Percentiles rank a stretch among this genome's conserved stretches.
Conservation (phyloP, 2,329 filamentous ascomycete genomes). For the Pestalotiopsis sp. region DNA sequence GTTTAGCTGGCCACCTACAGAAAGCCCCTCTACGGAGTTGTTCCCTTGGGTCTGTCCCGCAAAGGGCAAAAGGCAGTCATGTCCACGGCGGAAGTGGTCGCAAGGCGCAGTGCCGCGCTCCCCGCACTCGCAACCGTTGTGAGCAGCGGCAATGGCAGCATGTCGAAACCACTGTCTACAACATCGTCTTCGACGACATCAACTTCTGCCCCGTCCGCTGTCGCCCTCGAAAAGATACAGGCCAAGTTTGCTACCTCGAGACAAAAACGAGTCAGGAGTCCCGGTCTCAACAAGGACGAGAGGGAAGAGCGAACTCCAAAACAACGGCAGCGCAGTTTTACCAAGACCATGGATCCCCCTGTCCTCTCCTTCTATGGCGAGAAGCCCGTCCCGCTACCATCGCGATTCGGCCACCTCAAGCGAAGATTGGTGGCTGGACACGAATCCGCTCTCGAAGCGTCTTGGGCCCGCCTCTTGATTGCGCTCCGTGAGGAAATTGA, state of each 20-base stretch:
- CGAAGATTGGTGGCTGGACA: slow-evolving; percentile 55
- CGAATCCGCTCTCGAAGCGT: slow-evolving; percentile 56
- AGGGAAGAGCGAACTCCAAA: slow-evolving; percentile 33
- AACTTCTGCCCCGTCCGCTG: slow-evolving; percentile 17
- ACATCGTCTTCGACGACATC: slow-evolving; percentile 19
- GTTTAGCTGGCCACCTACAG: background rate
- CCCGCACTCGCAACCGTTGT: slow-evolving; percentile 27
- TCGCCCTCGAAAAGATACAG: slow-evolving; percentile 15
- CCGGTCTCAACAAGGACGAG: slow-evolving; percentile 23
- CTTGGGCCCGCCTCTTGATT: slow-evolving; percentile 56
- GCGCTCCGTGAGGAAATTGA: slow-evolving; percentile 54
- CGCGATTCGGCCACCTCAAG: slow-evolving; percentile 60
- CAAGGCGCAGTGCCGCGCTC: slow-evolving; percentile 29
- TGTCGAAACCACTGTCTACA: slow-evolving; percentile 10
- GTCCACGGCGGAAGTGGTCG: slow-evolving; percentile 36
- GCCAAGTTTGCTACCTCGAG: slow-evolving; percentile 16
- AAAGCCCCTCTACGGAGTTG: background rate
- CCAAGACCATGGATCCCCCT: slow-evolving; percentile 48
- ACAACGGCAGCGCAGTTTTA: slow-evolving; percentile 30
- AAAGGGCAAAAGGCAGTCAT: slow-evolving; percentile 29
- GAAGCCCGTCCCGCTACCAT: slow-evolving; percentile 60
- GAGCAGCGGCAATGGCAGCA: slow-evolving; percentile 5
- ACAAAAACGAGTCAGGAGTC: slow-evolving; percentile 31
- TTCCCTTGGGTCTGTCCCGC: slow-evolving; percentile 17
- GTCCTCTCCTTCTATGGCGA: slow-evolving; percentile 60